Evolutionary conservation across 768 basidiomycete genomes (phyloP).

Genomic region (Favolaschia claudopus): DNA sequence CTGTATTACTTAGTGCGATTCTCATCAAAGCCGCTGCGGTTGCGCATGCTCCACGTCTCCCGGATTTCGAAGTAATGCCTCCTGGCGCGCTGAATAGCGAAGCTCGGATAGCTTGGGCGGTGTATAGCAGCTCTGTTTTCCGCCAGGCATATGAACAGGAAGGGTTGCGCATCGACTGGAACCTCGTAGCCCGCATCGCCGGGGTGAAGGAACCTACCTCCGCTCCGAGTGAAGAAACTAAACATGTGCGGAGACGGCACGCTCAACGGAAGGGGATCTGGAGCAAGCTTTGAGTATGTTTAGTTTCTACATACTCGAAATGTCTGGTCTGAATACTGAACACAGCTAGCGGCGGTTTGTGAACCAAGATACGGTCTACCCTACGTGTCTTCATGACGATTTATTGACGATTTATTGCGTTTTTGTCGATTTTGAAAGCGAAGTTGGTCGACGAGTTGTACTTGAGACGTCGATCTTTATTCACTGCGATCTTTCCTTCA

Average conservation of each 20-base stretch:
- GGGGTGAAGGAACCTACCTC: neutral
- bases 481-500: too few species aligned
- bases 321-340: too few species aligned
- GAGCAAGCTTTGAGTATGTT: too few species aligned
- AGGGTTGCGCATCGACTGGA: conserved; percentile 42
- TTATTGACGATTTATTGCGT: too few species aligned
- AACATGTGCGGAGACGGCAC: neutral
- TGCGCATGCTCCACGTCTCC: conserved; percentile 48
- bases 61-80: conserved; percentile 52
- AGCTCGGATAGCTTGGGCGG: conserved; percentile 52
- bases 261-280: too few species aligned
- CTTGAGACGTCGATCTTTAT: too few species aligned
- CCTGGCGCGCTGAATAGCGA: conserved; percentile 44
- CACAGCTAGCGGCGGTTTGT: too few species aligned
- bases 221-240: neutral
- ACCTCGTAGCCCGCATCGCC: neutral
- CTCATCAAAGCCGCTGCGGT: conserved; percentile 53
- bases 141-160: conserved; percentile 48
- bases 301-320: too few species aligned
- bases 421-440: too few species aligned
- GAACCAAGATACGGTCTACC: too few species aligned
- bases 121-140: conserved; percentile 46
- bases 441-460: too few species aligned
- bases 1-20: conserved; percentile 45
- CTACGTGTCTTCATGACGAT: too few species aligned